phyloP scores from a whole-genome alignment of 768 basidiomycete genomes.

The Pulveroboletus frians region DNA sequence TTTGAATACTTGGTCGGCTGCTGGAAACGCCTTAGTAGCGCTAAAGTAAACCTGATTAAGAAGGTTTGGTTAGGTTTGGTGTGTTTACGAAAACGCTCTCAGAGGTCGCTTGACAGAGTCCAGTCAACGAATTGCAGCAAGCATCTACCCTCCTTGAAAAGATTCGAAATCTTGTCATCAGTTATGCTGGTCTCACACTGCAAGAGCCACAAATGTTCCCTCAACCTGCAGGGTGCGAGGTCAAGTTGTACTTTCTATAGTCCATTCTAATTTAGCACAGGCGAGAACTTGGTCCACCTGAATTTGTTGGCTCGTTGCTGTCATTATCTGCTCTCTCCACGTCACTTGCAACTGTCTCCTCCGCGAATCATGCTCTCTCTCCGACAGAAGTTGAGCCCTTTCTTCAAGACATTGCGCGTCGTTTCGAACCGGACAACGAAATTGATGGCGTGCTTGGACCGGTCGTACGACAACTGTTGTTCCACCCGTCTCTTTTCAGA shows the following conservation, averaged over 20 bases:
- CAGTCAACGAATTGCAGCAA: slow-evolving; percentile 50
- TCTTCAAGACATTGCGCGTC: slow-evolving; percentile 74
- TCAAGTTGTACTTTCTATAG: not conserved
- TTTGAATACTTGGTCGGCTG: slow-evolving; percentile 88
- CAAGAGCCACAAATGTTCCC: slow-evolving; percentile 96
- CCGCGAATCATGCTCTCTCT: slow-evolving; percentile 46
- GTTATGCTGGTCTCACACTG: slow-evolving; percentile 81
- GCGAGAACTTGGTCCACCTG: slow-evolving; percentile 67
- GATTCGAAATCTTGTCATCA: slow-evolving; percentile 76
- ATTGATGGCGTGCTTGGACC: slow-evolving; percentile 76
- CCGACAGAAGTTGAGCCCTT: slow-evolving; percentile 73
- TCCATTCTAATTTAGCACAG: slow-evolving; percentile 32
- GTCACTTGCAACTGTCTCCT: slow-evolving; percentile 51
- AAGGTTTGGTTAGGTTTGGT: slow-evolving; percentile 40
- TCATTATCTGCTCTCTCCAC: slow-evolving; percentile 64
- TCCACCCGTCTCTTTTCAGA: slow-evolving; percentile 58
- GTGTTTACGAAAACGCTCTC: slow-evolving; percentile 33
- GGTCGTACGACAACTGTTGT: slow-evolving; percentile 56
- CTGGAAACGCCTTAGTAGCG: slow-evolving; percentile 81
- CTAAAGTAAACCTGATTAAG: slow-evolving; percentile 50
- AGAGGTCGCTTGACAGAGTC: slow-evolving; percentile 36
- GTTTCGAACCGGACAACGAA: slow-evolving; percentile 77
- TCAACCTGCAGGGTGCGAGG: slow-evolving; percentile 67
- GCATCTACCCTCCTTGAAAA: slow-evolving; percentile 68
- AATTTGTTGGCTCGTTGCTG: slow-evolving; percentile 79